Evolutionary conservation across 176 grass and related monocot species (phyloP), one percentile per base, ranked within the genome.

Genomic region (Secale cereale): DNA sequence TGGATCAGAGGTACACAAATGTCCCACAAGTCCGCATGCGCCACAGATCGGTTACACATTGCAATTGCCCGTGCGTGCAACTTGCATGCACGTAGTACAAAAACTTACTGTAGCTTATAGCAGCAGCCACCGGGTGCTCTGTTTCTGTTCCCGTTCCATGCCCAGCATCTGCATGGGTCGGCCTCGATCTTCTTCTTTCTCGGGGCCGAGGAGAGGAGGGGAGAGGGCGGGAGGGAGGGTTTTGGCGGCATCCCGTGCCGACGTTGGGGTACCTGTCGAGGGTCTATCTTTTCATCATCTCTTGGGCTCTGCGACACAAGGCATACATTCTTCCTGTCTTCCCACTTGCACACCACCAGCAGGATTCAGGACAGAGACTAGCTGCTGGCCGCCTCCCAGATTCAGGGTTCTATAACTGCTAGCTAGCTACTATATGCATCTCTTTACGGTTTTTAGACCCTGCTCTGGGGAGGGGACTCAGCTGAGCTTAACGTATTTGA

Each of bases 211-310:
- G 13, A 46, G 43, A 5, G 46, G 46, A 17, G 46, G 17, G 15
- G 46, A 5, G 46, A 50, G 46, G 46, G 46, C 46, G 8, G 65
- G 6, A 10, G 32, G 17, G 37, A 23, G 67, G 33, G 20, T 70
- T 70, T 70, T 23, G 67, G 67, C 67, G 33, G 67, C 35, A 70
- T 71, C 36, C 41, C 41, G 23, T 74, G 71, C 71, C 71, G 71
- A 74, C 71, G 17, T 74, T 74, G 71, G 71, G 7, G 40, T 74
- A 74, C 14, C 41, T 74, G 14, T 74, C 71, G 27, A 46, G 6
- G 71, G 40, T 48, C 40, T 74, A 19, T 48, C 8, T 27, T 23
- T 26, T 19, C 5, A 16, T 50, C 71, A 48, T 57, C 20, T 2
- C 20, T 22, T 57, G 19, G 2, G 19, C 17, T 9, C n/a, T 17